Conservation (phyloP, 2,329 filamentous ascomycete genomes). For the Calonectria hawksworthii region DNA sequence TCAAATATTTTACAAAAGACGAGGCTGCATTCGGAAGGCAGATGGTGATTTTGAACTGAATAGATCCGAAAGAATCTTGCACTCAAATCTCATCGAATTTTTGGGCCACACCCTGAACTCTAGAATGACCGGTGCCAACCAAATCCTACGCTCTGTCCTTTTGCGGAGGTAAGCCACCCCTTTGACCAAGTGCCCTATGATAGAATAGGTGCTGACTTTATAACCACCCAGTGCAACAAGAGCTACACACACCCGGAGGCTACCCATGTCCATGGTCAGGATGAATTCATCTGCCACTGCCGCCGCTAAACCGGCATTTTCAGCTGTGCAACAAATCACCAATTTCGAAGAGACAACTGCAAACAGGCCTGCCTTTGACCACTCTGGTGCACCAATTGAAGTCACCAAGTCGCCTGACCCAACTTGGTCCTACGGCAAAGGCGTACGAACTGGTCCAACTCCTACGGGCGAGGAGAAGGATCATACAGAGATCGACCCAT, state of each 20-base stretch:
- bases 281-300: background rate
- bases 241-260: background rate
- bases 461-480: constrained; percentile 43
- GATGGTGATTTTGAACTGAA: background rate
- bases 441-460: constrained; percentile 41
- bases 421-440: constrained; percentile 61
- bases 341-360: constrained; percentile 43
- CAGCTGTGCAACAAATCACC: constrained; percentile 37
- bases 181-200: no score
- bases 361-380: constrained; percentile 44
- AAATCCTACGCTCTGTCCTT: background rate
- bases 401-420: constrained; percentile 56
- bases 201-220: background rate
- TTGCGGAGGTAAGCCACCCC: background rate
- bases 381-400: constrained; percentile 33
- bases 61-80: no score
- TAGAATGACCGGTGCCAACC: background rate
- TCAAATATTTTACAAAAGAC: background rate
- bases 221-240: background rate
- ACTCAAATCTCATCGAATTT: no score
- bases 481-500: constrained; percentile 84
- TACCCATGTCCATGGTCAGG: background rate
- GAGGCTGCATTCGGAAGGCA: background rate
- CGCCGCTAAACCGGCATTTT: constrained; percentile 28
- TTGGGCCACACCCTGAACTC: background rate